A percentile compares a stretch with the other conserved stretches of the same genome.
These are phyloP conservation scores for Candida glucosophila DNA, from an alignment of 1,139 yeast species.

Conservation along the genomic window DNA sequence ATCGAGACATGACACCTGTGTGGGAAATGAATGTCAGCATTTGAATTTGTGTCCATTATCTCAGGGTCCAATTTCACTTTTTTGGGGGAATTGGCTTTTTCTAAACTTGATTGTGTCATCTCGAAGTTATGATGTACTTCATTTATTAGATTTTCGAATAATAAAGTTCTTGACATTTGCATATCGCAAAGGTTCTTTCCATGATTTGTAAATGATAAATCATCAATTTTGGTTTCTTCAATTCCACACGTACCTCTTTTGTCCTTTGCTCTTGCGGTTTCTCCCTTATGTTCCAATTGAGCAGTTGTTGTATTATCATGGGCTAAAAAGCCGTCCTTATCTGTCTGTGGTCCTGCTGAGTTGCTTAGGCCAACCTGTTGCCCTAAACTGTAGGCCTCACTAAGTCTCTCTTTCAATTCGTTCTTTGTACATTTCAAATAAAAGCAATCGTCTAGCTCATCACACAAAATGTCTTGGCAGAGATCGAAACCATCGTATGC, in stretches of 20 bases:
- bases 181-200: conserved; percentile 22
- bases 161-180: conserved; percentile 16
- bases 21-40: conserved; percentile 22
- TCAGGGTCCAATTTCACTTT: conserved; percentile 1
- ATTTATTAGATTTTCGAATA: conserved; percentile 27
- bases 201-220: too few species aligned
- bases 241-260: too few species aligned
- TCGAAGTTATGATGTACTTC: conserved; percentile 22
- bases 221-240: too few species aligned
- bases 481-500: conserved; percentile 23
- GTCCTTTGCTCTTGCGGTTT: too few species aligned
- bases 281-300: background rate
- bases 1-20: conserved; percentile 27
- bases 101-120: too few species aligned
- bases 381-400: conserved; percentile 3
- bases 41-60: conserved; percentile 4
- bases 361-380: too few species aligned
- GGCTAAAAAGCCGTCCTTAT: too few species aligned
- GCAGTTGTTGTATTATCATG: too few species aligned
- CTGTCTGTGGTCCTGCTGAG: too few species aligned
- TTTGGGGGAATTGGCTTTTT: conserved; percentile 2
- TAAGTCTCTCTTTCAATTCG: conserved; percentile 9
- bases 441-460: conserved; percentile 39
- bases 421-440: conserved; percentile 27
- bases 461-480: conserved; percentile 37